Conservation (phyloP, 176 grass and related monocot species). For the Rhynchospora pubera region DNA sequence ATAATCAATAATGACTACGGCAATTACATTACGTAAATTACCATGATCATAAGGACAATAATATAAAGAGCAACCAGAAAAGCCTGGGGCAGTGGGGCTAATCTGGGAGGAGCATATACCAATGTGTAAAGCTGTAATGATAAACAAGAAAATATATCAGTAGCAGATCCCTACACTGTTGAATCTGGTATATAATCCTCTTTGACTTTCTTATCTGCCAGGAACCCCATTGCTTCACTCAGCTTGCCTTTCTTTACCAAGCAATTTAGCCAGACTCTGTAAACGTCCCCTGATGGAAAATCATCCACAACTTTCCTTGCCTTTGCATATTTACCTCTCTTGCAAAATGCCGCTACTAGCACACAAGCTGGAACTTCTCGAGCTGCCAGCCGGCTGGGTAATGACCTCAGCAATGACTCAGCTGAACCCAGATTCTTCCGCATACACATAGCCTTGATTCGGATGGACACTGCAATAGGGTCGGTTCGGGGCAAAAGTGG, state of each 20-base stretch:
- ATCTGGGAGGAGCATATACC: neutral
- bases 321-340: constrained; percentile 24
- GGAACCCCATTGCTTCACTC: constrained; percentile 49
- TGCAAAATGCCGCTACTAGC: constrained; percentile 44
- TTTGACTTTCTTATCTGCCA: constrained; percentile 52
- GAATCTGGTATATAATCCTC: constrained; percentile 67
- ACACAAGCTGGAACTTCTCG: constrained; percentile 28
- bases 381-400: constrained; percentile 25
- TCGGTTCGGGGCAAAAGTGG: constrained; percentile 32
- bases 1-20: neutral
- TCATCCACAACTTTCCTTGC: constrained; percentile 54
- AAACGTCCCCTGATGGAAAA: constrained; percentile 51
- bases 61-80: neutral
- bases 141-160: neutral
- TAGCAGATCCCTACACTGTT: neutral
- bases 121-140: neutral
- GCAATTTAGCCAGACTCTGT: constrained; percentile 46
- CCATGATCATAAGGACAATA: neutral
- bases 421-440: constrained; percentile 31
- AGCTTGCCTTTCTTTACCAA: constrained; percentile 46
- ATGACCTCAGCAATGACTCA: constrained; percentile 50
- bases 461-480: constrained; percentile 42
- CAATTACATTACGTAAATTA: neutral
- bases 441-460: constrained; percentile 63
- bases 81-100: neutral